Percentiles rank a stretch among this genome's conserved stretches.
Evolutionary conservation across 2,329 filamentous ascomycete genomes (phyloP).

Genomic region (Clarireedia monteithiana): DNA sequence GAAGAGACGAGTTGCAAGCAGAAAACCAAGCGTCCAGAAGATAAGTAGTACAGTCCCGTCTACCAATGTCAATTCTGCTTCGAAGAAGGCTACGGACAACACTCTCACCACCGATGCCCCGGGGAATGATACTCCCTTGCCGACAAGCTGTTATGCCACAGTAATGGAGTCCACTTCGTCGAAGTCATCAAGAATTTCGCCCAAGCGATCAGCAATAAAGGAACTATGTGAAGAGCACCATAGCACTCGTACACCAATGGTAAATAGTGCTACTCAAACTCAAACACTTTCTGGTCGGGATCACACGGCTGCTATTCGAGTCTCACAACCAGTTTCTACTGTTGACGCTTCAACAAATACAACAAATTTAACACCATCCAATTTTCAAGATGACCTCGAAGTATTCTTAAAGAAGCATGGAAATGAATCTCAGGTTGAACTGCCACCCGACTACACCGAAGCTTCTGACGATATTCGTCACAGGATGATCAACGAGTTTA

Average conservation of each 20-base stretch:
- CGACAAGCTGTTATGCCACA: slow-evolving; percentile 15
- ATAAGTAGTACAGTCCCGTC: background rate
- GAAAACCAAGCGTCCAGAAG: background rate
- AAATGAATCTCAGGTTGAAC: background rate
- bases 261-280: slow-evolving; percentile 27
- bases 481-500: slow-evolving; percentile 39
- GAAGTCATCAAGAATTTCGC: slow-evolving; percentile 10
- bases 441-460: slow-evolving; percentile 8
- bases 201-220: slow-evolving; percentile 16
- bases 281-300: slow-evolving; percentile 16
- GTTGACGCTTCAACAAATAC: background rate
- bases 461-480: slow-evolving; percentile 33
- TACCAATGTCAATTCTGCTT: background rate
- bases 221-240: slow-evolving; percentile 11
- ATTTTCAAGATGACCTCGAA: background rate
- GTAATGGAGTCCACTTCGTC: slow-evolving; percentile 1
- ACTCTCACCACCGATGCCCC: background rate
- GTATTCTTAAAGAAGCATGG: background rate
- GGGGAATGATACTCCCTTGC: slow-evolving; percentile 16
- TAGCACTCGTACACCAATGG: slow-evolving; percentile 25
- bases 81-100: background rate
- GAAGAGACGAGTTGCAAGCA: background rate
- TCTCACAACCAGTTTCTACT: background rate
- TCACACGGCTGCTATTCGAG: slow-evolving; percentile 8
- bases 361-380: background rate